Evolutionary conservation across 371 early-diverging fungal species (phyloP).

Genomic region (Circinella umbellata): DNA sequence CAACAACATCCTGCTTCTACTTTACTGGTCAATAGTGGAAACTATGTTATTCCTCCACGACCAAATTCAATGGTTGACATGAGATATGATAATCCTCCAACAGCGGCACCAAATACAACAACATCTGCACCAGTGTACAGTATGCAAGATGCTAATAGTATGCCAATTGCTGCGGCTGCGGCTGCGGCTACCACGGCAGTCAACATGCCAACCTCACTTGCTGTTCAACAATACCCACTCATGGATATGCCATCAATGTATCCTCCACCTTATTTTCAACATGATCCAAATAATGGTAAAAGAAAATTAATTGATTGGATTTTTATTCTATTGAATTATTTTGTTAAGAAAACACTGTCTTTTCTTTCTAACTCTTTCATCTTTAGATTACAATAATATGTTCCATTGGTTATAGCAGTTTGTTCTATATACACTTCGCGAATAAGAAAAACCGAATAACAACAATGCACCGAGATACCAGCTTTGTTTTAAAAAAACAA

Average conservation of each 20-base stretch:
- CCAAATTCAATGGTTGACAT: not conserved
- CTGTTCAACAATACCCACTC: not conserved
- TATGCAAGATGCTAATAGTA: not conserved
- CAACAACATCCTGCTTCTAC: not conserved
- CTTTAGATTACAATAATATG: too few relatives aligned
- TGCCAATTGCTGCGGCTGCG: not conserved
- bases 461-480: too few relatives aligned
- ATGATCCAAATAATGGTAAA: conserved; percentile 4
- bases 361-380: too few relatives aligned
- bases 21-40: not conserved
- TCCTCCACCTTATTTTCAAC: conserved; percentile 10
- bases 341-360: too few relatives aligned
- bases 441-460: not conserved
- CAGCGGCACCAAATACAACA: not conserved
- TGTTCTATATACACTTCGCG: too few relatives aligned
- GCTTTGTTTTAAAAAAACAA: not conserved
- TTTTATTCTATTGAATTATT: too few relatives aligned
- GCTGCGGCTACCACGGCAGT: not conserved
- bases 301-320: too few relatives aligned
- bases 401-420: too few relatives aligned
- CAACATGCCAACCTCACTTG: not conserved
- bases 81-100: not conserved
- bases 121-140: not conserved
- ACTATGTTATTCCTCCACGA: not conserved
- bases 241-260: not conserved